A percentile compares a stretch with the other conserved stretches of the same genome.
These are phyloP conservation scores for Penicillium malachiteum DNA, from an alignment of 495 filamentous ascomycete species.

Conservation along the genomic window DNA sequence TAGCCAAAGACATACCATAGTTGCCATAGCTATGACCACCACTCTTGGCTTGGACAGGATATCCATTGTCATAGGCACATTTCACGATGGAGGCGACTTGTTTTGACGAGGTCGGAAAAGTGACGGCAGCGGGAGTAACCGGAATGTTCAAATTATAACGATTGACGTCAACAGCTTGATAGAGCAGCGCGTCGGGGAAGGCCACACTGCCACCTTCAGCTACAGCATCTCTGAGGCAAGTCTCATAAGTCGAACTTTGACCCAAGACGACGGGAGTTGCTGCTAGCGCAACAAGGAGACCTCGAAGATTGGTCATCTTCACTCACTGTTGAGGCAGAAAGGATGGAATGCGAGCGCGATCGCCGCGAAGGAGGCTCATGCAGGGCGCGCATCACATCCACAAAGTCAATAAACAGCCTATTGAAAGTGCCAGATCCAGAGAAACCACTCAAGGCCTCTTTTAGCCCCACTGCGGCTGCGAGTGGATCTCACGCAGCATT, in stretches of 20 bases:
- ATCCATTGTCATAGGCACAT: constrained; percentile 51
- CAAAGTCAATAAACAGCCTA: no score
- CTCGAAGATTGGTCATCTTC: not conserved
- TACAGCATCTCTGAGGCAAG: constrained; percentile 12
- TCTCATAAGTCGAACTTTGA: not conserved
- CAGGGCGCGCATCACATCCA: no score
- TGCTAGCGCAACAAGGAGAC: not conserved
- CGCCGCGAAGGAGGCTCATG: no score
- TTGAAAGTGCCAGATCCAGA: no score
- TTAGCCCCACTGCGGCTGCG: no score
- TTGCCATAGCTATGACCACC: constrained; percentile 74
- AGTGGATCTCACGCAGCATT: no score
- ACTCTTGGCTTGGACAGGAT: constrained; percentile 65
- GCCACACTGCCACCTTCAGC: constrained; percentile 18
- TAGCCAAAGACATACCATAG: constrained; percentile 41
- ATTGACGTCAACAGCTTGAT: constrained; percentile 8
- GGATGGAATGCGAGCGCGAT: not conserved
- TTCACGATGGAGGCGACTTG: constrained; percentile 59
- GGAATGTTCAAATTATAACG: constrained; percentile 62
- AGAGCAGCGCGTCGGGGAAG: constrained; percentile 21
- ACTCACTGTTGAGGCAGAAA: not conserved
- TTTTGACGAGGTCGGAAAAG: constrained; percentile 53
- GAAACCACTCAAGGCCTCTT: no score
- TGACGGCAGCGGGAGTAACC: constrained; percentile 61
- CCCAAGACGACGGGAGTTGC: not conserved